Percentiles rank a stretch among this genome's conserved stretches.
Evolutionary conservation across 1,284 basidiomycete genomes (phyloP).

Genomic region (Ustilago xerochloae): DNA sequence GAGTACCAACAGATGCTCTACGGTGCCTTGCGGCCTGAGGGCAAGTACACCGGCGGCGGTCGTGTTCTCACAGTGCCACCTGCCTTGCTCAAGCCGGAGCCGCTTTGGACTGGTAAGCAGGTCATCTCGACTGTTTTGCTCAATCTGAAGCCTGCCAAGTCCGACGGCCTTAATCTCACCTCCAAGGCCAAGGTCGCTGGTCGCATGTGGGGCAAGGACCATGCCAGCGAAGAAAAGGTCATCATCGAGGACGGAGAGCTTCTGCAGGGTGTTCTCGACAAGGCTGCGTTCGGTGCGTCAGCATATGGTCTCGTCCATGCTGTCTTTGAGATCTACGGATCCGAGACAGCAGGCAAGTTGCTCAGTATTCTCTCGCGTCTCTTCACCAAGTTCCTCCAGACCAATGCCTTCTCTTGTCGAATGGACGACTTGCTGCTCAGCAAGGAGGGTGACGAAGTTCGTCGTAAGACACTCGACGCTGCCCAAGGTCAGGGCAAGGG

Average conservation of each 20-base stretch:
- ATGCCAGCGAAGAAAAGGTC: constrained; percentile 81
- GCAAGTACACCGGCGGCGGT: constrained; percentile 76
- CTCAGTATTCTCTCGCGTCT: constrained; percentile 91
- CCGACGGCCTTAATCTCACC: constrained; percentile 85
- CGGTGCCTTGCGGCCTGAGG: constrained; percentile 91
- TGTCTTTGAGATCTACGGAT: constrained; percentile 97
- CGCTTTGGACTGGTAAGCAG: constrained; percentile 98
- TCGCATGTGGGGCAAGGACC: constrained; percentile 76
- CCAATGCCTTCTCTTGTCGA: constrained; percentile 96
- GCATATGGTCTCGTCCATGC: constrained; percentile 97
- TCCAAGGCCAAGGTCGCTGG: constrained; percentile 87
- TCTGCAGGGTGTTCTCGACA: constrained; percentile 92
- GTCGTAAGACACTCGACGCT: constrained; percentile 78
- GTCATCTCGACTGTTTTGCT: constrained; percentile 75
- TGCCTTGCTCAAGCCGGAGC: constrained; percentile 87
- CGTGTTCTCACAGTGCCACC: constrained; percentile 87
- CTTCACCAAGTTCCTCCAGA: constrained; percentile 96
- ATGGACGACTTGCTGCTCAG: constrained; percentile 98
- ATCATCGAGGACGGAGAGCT: constrained; percentile 93
- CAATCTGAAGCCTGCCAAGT: constrained; percentile 87
- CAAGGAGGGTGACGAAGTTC: constrained; percentile 79
- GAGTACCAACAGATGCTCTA: constrained; percentile 98
- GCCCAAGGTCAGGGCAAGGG: constrained; percentile 82
- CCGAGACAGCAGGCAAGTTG: constrained; percentile 87
- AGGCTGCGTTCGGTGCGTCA: constrained; percentile 95